Conservation (phyloP, 768 basidiomycete genomes). For the Pisolithus sp. region DNA sequence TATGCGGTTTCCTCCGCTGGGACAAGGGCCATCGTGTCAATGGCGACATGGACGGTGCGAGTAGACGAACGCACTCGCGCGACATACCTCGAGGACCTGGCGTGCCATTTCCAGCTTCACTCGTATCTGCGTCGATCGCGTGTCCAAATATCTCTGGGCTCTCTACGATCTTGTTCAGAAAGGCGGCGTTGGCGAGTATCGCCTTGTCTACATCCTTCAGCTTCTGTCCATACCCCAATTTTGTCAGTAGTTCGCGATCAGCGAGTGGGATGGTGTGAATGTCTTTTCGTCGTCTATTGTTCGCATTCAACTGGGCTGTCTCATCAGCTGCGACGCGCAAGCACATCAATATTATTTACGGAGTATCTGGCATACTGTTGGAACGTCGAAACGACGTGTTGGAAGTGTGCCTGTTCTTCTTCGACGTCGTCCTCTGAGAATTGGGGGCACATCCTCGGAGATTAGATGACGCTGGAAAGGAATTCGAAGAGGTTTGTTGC, state of each 20-base stretch:
- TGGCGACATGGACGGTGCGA: slow-evolving; percentile 11
- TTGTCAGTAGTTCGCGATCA: slow-evolving; percentile 64
- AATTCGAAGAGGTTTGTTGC: too few relatives aligned
- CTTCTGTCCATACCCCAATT: slow-evolving; percentile 72
- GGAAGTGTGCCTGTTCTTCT: slow-evolving; percentile 68
- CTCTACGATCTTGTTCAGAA: slow-evolving; percentile 66
- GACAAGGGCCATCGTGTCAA: neutral
- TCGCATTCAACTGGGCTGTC: slow-evolving; percentile 44
- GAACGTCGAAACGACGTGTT: slow-evolving; percentile 70
- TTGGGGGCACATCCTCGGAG: slow-evolving; percentile 14
- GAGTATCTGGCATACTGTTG: slow-evolving; percentile 70
- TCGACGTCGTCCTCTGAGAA: slow-evolving; percentile 30
- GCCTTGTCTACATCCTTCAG: slow-evolving; percentile 75
- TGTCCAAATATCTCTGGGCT: slow-evolving; percentile 79
- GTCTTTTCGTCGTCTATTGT: slow-evolving; percentile 70
- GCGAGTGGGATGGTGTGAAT: slow-evolving; percentile 59
- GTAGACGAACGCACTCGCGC: slow-evolving; percentile 14
- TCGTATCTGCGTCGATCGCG: slow-evolving; percentile 26
- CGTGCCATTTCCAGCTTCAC: slow-evolving; percentile 8
- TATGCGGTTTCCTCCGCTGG: slow-evolving; percentile 16
- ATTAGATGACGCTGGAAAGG: too few relatives aligned
- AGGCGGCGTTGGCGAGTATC: slow-evolving; percentile 74
- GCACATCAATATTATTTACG: slow-evolving; percentile 12
- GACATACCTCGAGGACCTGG: slow-evolving; percentile 12
- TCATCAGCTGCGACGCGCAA: neutral